These are phyloP conservation scores for Boletus reticuloceps DNA, from an alignment of 768 basidiomycete genomes.

Conservation along the genomic window DNA sequence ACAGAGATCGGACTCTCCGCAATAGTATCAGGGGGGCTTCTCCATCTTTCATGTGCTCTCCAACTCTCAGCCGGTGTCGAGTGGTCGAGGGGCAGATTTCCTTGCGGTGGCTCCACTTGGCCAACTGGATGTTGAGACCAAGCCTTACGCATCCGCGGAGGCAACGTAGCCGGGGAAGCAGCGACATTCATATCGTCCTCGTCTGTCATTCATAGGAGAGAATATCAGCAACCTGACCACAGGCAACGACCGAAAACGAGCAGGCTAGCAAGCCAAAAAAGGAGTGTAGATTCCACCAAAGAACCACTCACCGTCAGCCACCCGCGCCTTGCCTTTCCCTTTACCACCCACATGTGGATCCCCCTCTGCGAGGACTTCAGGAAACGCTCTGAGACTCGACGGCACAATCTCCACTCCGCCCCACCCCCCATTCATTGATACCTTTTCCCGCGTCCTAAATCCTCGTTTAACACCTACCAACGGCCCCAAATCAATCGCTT, in stretches of 20 bases:
- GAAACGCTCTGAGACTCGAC: slow-evolving; percentile 20
- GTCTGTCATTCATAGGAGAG: neutral
- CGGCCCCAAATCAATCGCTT: slow-evolving; percentile 54
- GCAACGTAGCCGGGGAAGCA: slow-evolving; percentile 34
- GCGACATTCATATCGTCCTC: slow-evolving; percentile 15
- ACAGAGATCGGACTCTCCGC: slow-evolving; percentile 20
- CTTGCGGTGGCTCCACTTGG: slow-evolving; percentile 6
- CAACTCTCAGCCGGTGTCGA: slow-evolving; percentile 1
- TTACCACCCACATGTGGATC: slow-evolving; percentile 6
- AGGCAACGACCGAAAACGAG: neutral
- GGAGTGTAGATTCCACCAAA: neutral
- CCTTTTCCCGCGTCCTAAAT: slow-evolving; percentile 57
- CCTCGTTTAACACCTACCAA: slow-evolving; percentile 59
- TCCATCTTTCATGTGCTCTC: slow-evolving; percentile 21
- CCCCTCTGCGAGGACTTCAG: slow-evolving; percentile 11
- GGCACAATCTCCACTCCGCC: slow-evolving; percentile 59
- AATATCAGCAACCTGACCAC: neutral
- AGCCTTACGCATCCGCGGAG: slow-evolving; percentile 62
- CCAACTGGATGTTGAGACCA: slow-evolving; percentile 29
- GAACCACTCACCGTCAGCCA: slow-evolving; percentile 21
- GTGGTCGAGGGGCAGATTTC: neutral
- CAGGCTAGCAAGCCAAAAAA: neutral
- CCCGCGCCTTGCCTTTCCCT: slow-evolving; percentile 18
- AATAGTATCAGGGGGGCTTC: slow-evolving; percentile 16
- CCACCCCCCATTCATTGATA: slow-evolving; percentile 58